Evolutionary conservation across 805 yeast species (phyloP).

Genomic region (Candida insectalens): DNA sequence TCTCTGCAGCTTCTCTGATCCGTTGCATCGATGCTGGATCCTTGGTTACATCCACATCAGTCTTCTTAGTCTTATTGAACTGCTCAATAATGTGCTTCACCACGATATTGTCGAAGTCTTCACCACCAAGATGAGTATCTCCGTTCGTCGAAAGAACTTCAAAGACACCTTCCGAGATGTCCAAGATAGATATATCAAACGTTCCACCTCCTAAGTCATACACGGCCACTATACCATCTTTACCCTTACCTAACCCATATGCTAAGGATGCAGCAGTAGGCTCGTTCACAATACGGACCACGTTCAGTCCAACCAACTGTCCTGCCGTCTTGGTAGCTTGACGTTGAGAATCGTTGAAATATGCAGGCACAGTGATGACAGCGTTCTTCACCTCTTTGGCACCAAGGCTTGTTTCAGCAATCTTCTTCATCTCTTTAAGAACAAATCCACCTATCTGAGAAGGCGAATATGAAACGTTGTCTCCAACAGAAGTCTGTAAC

Average conservation of each 20-base stretch:
- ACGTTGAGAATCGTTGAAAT: slow-evolving; percentile 82
- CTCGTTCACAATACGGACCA: slow-evolving; percentile 76
- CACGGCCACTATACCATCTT: slow-evolving; percentile 71
- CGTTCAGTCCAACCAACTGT: slow-evolving; percentile 86
- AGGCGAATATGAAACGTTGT: slow-evolving; percentile 84
- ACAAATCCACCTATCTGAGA: slow-evolving; percentile 93
- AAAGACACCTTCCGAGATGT: slow-evolving; percentile 93
- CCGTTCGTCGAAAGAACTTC: slow-evolving; percentile 95
- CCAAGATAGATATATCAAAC: slow-evolving; percentile 89
- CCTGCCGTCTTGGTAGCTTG: slow-evolving; percentile 95
- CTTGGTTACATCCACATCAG: slow-evolving; percentile 42
- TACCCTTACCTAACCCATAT: slow-evolving; percentile 73
- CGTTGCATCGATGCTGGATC: slow-evolving; percentile 79
- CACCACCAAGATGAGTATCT: slow-evolving; percentile 88
- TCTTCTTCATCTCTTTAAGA: slow-evolving; percentile 89
- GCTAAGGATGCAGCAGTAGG: slow-evolving; percentile 91
- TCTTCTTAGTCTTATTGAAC: slow-evolving; percentile 53
- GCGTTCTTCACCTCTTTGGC: slow-evolving; percentile 69
- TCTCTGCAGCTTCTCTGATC: slow-evolving; percentile 81
- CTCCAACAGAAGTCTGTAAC: slow-evolving; percentile 59
- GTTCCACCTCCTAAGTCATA: slow-evolving; percentile 98
- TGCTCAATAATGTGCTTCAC: slow-evolving; percentile 71
- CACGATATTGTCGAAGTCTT: slow-evolving; percentile 76
- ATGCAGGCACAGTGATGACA: slow-evolving; percentile 84
- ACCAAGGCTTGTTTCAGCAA: slow-evolving; percentile 69